Evolutionary conservation across 305 asterid species (phyloP).

Genomic region (Solanum chacoense): DNA sequence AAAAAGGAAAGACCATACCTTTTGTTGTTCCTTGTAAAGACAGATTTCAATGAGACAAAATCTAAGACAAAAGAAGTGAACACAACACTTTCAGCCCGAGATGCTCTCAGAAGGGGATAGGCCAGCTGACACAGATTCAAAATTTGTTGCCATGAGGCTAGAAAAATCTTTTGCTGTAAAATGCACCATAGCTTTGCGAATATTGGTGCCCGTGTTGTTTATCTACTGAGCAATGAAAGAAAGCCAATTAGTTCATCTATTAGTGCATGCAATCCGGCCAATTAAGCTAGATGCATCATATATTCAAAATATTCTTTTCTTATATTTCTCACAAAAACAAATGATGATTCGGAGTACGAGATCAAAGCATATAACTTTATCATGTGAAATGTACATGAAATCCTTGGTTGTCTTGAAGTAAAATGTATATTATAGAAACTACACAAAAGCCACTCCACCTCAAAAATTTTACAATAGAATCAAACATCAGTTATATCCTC

Average conservation of each 20-base stretch:
- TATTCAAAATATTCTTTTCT: no score
- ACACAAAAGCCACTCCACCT: background rate
- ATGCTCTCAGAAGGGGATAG: slow-evolving; percentile 41
- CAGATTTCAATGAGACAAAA: slow-evolving; percentile 48
- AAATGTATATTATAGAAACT: background rate
- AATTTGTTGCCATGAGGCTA: slow-evolving; percentile 37
- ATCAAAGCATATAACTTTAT: background rate
- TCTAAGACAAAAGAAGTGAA: slow-evolving; percentile 63
- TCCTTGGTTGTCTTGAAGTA: background rate
- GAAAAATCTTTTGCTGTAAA: slow-evolving; percentile 44
- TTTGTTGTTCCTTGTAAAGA: slow-evolving; percentile 57
- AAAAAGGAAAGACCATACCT: slow-evolving; percentile 17
- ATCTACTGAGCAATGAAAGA: slow-evolving; percentile 28
- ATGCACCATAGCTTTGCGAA: slow-evolving; percentile 44
- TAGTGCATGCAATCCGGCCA: background rate
- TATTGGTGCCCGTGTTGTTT: slow-evolving; percentile 49
- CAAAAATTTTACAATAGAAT: background rate
- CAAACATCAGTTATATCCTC: background rate
- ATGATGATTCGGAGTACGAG: background rate
- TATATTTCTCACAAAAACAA: background rate
- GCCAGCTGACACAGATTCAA: slow-evolving; percentile 50
- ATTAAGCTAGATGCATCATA: background rate
- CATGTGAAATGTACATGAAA: background rate
- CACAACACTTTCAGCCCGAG: slow-evolving; percentile 44
- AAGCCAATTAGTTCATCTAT: slow-evolving; percentile 6